Evolutionary conservation across 805 yeast species (phyloP).

Genomic region (Pichia exigua): DNA sequence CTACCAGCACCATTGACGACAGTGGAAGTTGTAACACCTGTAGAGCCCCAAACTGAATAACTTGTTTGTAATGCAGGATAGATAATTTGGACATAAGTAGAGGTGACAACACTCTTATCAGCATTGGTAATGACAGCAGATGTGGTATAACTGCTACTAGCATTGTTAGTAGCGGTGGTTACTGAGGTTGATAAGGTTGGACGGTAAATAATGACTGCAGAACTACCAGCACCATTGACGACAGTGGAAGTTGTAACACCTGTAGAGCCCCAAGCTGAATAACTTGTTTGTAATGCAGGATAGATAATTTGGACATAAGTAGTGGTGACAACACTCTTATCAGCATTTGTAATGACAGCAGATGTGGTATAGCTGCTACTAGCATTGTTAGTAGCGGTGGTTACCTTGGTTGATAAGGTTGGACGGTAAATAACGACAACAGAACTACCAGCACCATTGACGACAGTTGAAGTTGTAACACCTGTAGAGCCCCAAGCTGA

Average conservation of each 20-base stretch:
- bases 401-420: neutral
- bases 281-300: too few species aligned
- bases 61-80: too few species aligned
- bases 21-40: too few species aligned
- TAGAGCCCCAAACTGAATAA: too few species aligned
- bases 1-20: too few species aligned
- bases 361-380: neutral
- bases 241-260: too few species aligned
- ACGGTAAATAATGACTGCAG: neutral
- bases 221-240: too few species aligned
- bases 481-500: neutral
- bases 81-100: too few species aligned
- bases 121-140: neutral
- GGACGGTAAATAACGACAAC: conserved; percentile 3
- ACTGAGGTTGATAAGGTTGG: neutral
- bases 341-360: neutral
- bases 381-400: neutral
- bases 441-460: neutral
- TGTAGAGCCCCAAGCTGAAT: too few species aligned
- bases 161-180: neutral
- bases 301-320: too few species aligned
- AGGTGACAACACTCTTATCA: too few species aligned
- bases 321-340: too few species aligned
- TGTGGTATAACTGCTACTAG: neutral
- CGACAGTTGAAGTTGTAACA: neutral